Percentiles rank a stretch among this genome's conserved stretches.
Conservation (phyloP, 2,329 filamentous ascomycete genomes). For the Fusarium mundagurra region DNA sequence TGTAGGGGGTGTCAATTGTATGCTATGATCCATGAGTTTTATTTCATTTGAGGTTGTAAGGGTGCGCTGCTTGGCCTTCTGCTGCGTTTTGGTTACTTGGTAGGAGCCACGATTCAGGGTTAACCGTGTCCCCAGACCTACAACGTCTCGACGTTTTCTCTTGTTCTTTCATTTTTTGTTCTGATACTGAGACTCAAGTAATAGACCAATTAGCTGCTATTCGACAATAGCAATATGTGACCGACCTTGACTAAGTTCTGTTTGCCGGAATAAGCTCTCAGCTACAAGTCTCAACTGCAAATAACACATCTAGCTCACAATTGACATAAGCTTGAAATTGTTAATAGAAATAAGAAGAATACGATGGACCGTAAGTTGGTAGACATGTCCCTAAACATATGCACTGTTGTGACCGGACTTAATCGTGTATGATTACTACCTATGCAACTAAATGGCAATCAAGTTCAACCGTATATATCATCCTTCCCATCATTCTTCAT, state of each 20-base stretch:
- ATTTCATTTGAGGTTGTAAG: accelerated
- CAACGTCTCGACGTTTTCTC: accelerated
- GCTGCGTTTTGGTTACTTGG: accelerated
- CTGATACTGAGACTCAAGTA: background rate
- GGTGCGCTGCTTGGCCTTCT: accelerated
- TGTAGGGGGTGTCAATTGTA: background rate
- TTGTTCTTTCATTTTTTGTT: accelerated
- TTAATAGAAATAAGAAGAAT: accelerated
- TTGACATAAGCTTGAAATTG: too few species aligned
- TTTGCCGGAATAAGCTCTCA: too few species aligned
- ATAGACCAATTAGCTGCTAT: too few species aligned
- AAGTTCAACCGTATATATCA: too few species aligned
- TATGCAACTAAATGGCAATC: too few species aligned
- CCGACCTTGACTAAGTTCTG: too few species aligned
- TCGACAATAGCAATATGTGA: background rate
- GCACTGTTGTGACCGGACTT: too few species aligned
- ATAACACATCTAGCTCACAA: too few species aligned
- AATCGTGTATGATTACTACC: too few species aligned
- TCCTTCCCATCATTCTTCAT: background rate
- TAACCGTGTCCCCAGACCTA: background rate
- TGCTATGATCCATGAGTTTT: accelerated
- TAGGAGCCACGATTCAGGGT: background rate
- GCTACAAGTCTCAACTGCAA: too few species aligned
- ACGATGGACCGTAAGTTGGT: accelerated
- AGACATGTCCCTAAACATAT: background rate